phyloP scores from a whole-genome alignment of 176 grass and related monocot genomes.

The Echinochloa phyllopogon region DNA sequence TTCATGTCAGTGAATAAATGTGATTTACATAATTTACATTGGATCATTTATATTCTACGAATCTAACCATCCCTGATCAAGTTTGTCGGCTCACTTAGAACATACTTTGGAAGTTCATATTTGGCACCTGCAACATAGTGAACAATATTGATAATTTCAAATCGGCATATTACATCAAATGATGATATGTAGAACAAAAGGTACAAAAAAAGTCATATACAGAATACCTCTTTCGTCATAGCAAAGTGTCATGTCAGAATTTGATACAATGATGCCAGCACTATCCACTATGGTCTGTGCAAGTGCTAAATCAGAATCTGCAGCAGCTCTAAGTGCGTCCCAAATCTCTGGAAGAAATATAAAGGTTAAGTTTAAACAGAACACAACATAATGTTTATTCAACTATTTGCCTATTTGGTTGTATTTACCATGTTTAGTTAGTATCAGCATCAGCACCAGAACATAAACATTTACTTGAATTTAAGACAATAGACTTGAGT shows the following conservation, averaged over 20 bases:
- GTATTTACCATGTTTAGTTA: not conserved
- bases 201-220: not conserved
- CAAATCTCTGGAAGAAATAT: conserved; percentile 77
- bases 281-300: conserved; percentile 91
- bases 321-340: conserved; percentile 87
- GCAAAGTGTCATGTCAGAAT: conserved; percentile 86
- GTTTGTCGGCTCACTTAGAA: conserved; percentile 88
- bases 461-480: conserved; percentile 1
- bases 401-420: conserved; percentile 24
- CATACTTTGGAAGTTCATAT: conserved; percentile 92
- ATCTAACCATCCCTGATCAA: conserved; percentile 64
- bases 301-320: conserved; percentile 78
- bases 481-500: not conserved
- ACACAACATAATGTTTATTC: not conserved
- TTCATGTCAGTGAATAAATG: conserved; percentile 54
- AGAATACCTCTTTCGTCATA: conserved; percentile 88
- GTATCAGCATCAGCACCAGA: not conserved
- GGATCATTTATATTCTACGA: conserved; percentile 27
- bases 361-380: conserved; percentile 27
- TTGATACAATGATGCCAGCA: conserved; percentile 85
- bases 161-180: not conserved
- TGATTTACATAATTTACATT: conserved; percentile 85
- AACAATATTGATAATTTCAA: conserved; percentile 21
- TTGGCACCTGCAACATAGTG: conserved; percentile 72
- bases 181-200: conserved; percentile 17